These are phyloP conservation scores for Globisporangium emineosum DNA, from an alignment of 352 stramenopile species.

Conservation along the genomic window DNA sequence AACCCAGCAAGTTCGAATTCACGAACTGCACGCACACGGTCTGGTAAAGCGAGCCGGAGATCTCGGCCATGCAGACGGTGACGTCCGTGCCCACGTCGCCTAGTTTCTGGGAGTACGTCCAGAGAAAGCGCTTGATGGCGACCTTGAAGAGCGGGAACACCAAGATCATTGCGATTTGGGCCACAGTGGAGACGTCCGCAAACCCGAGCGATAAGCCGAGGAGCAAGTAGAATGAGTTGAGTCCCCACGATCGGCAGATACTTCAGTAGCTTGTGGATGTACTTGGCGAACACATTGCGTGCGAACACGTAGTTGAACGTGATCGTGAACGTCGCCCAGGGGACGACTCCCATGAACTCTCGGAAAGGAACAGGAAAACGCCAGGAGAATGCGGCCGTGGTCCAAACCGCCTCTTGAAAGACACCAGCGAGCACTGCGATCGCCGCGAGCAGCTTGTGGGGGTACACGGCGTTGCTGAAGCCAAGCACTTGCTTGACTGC, in stretches of 20 bases:
- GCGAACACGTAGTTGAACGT: constrained; percentile 16
- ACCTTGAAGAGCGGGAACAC: constrained; percentile 18
- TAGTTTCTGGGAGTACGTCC: constrained; percentile 17
- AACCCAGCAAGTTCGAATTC: neutral
- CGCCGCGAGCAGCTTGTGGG: neutral
- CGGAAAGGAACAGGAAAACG: neutral
- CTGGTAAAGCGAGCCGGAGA: constrained; percentile 28
- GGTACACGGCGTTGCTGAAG: neutral
- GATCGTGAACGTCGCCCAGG: neutral
- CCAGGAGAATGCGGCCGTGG: neutral
- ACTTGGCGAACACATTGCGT: constrained; percentile 9
- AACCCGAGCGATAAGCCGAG: constrained; percentile 19
- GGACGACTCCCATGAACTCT: neutral
- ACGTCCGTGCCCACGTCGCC: constrained; percentile 27
- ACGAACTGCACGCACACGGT: constrained; percentile 20
- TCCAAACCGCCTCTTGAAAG: neutral
- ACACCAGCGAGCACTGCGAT: neutral
- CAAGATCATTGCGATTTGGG: constrained; percentile 16
- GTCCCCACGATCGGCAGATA: constrained; percentile 19
- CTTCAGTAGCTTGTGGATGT: neutral
- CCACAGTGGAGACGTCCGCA: neutral
- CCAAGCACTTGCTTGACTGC: neutral
- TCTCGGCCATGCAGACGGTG: constrained; percentile 25
- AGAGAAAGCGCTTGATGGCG: constrained; percentile 20
- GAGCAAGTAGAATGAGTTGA: constrained; percentile 24